A percentile compares a stretch with the other conserved stretches of the same genome.
Evolutionary conservation across 2,329 filamentous ascomycete species (phyloP).

Genomic region (Aureobasidium sp.): DNA sequence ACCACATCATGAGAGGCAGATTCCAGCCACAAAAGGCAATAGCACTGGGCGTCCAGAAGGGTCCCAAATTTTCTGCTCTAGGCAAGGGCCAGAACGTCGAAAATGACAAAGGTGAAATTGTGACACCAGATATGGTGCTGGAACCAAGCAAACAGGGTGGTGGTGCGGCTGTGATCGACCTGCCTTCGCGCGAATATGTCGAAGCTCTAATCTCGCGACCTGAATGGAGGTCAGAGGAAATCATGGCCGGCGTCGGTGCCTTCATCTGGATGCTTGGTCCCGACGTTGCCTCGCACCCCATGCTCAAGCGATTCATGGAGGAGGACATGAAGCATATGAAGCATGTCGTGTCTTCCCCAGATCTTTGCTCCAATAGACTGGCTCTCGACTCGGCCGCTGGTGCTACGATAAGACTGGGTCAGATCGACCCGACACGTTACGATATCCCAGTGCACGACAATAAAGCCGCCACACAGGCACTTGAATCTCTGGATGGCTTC

Average conservation of each 20-base stretch:
- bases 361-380: constrained; percentile 69
- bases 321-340: constrained; percentile 51
- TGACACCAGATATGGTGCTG: constrained; percentile 85
- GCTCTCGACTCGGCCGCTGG: constrained; percentile 59
- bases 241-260: constrained; percentile 60
- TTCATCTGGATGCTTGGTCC: constrained; percentile 78
- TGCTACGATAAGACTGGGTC: constrained; percentile 61
- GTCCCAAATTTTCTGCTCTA: constrained; percentile 53
- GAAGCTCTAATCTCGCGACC: constrained; percentile 60
- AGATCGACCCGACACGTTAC: constrained; percentile 69
- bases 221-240: constrained; percentile 60
- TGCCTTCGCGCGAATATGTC: constrained; percentile 66
- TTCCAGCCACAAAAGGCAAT: constrained; percentile 63
- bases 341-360: constrained; percentile 71
- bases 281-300: constrained; percentile 55
- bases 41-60: constrained; percentile 56
- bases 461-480: constrained; percentile 24
- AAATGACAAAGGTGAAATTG: constrained; percentile 56
- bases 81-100: constrained; percentile 56
- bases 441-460: constrained; percentile 62
- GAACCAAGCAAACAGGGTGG: constrained; percentile 58
- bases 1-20: constrained; percentile 68
- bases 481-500: not conserved
- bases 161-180: constrained; percentile 72
- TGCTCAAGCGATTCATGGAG: constrained; percentile 63